phyloP scores from a whole-genome alignment of 495 filamentous ascomycete genomes.

The Margaritispora aquatica region DNA sequence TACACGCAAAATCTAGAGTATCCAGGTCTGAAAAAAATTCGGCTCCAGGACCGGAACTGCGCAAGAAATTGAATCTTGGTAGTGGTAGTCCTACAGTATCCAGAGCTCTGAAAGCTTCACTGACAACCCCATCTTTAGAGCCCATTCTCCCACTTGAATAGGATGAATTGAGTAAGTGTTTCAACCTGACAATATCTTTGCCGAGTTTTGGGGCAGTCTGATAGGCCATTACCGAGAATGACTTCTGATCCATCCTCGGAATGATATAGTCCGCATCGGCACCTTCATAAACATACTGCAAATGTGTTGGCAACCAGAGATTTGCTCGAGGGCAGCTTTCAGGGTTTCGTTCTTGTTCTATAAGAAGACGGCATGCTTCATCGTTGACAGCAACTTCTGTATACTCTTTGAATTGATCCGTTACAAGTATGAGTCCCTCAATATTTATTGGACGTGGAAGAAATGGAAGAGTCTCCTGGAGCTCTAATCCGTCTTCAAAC shows the following conservation, averaged over 20 bases:
- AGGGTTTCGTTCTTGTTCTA: background rate
- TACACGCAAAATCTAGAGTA: slow-evolving; percentile 9
- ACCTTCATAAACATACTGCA: background rate
- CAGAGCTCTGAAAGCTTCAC: background rate
- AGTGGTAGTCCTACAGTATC: background rate
- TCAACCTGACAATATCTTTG: background rate
- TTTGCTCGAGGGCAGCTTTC: background rate
- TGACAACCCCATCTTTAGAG: background rate
- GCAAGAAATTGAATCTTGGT: slow-evolving; percentile 1
- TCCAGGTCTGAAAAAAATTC: slow-evolving; percentile 11
- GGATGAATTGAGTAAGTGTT: background rate
- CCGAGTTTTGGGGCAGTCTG: slow-evolving; percentile 3
- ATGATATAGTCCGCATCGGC: background rate
- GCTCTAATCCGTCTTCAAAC: background rate
- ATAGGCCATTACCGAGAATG: slow-evolving; percentile 12
- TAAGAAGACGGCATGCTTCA: background rate
- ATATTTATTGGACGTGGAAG: background rate
- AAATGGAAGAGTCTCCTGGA: background rate
- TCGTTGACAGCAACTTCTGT: background rate
- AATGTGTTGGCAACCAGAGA: background rate
- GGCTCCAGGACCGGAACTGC: background rate
- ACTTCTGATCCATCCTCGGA: background rate
- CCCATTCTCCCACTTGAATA: background rate
- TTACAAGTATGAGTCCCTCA: background rate
- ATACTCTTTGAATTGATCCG: background rate